A percentile compares a stretch with the other conserved stretches of the same genome.
Conservation (phyloP, 169 alveolate genomes). For the Amoebophrya sp. region DNA sequence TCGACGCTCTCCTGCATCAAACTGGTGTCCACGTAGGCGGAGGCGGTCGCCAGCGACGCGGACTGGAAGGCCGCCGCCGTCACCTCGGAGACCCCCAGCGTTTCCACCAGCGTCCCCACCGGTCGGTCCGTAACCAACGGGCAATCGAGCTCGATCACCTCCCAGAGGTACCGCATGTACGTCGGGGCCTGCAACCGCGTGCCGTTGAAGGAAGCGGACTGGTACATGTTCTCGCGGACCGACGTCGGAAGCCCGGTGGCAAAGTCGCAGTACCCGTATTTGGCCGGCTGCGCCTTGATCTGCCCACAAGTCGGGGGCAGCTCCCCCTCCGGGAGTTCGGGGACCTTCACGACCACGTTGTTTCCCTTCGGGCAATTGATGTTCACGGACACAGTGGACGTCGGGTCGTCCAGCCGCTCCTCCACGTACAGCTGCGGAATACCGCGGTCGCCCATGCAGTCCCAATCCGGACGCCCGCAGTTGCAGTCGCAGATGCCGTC, state of each 20-base stretch:
- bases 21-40: neutral
- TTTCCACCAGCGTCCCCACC: neutral
- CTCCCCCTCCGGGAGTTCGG: neutral
- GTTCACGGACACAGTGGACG: neutral
- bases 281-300: neutral
- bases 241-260: neutral
- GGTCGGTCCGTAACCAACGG: neutral
- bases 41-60: neutral
- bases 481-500: conserved; percentile 29
- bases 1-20: neutral
- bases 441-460: conserved; percentile 18
- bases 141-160: neutral
- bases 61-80: neutral
- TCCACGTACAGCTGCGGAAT: neutral
- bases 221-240: neutral
- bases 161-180: neutral
- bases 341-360: neutral
- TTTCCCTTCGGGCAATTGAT: neutral
- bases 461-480: conserved; percentile 22
- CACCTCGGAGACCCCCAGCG: neutral
- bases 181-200: neutral
- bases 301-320: neutral
- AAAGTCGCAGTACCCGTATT: neutral
- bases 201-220: neutral
- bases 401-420: neutral